Evolutionary conservation across 805 yeast genomes (phyloP), one percentile per base, ranked within the genome.

Genomic region (Hagleromyces aurorensis): DNA sequence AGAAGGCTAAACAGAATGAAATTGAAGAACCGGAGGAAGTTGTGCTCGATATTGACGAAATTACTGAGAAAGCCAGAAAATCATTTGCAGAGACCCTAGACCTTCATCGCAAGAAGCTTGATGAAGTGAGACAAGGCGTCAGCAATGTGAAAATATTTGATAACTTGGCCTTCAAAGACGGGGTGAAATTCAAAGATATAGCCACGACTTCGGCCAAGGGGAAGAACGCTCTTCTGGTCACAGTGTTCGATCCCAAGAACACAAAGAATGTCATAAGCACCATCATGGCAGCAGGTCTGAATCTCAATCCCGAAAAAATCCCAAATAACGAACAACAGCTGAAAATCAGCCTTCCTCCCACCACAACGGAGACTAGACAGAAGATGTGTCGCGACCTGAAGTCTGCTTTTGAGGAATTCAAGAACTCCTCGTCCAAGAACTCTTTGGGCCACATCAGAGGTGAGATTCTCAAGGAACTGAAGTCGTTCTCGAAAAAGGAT

Each of bases 161-260:
- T 50, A 52, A 65, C 4, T 54, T 86, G 35, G 52, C 53, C 22
- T 67, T 89, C 11, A 63, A 69, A 9, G 62, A 67, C 29, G 53
- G 61, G 6, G 51, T 49, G 2, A 66, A 66, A 3, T 79, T 78
- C 50, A 69, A 73, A 3, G 64, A 75, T 17, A 57, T 84, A 16
- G 94, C 94, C 1, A 78, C 77, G 37, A 78, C 89, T 3, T 61
- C 79, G 0, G 43, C 73, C 30, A 78, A 78, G 42, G 91, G 89
- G 5, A 63, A 67, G 16, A 69, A 82, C 44, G 66, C 73, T 42
- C 63, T 84, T 30, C 57, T 71, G 18, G 72, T 89, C n/a, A 85
- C 95, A 0, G 87, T 86, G 2, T 89, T 79, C 55, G 96, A 89
- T 48, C 94, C 94, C 5, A 67, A 66, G 29, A 69, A 82, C 41